Percentiles rank a stretch among this genome's conserved stretches.
Evolutionary conservation across 2,329 filamentous ascomycete species (phyloP).

Genomic region (Seiridium unicorne): DNA sequence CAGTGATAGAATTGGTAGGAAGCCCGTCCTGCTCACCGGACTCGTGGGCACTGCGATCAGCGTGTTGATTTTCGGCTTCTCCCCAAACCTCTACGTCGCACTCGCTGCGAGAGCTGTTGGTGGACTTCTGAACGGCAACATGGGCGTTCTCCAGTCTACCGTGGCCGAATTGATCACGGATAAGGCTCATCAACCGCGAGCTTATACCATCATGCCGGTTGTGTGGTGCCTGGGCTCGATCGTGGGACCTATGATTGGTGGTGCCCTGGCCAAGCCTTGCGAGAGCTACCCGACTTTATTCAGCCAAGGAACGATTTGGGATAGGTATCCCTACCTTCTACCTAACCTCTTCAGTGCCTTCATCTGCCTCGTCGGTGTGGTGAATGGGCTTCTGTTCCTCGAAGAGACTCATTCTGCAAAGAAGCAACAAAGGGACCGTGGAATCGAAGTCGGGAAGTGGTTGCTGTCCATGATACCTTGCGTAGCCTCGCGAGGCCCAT

Average conservation of each 20-base stretch:
- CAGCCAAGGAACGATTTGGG: conserved; percentile 72
- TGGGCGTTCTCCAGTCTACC: conserved; percentile 91
- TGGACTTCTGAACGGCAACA: conserved; percentile 87
- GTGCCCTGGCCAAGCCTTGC: conserved; percentile 83
- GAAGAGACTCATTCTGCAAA: conserved; percentile 90
- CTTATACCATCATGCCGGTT: conserved; percentile 96
- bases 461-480: conserved; percentile 49
- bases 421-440: conserved; percentile 73
- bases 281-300: conserved; percentile 78
- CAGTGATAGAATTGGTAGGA: conserved; percentile 88
- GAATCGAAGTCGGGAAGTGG: conserved; percentile 73
- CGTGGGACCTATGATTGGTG: conserved; percentile 87
- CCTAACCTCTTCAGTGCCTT: conserved; percentile 56
- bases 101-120: conserved; percentile 73
- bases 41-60: conserved; percentile 81
- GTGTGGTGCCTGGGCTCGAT: conserved; percentile 98
- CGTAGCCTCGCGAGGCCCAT: conserved; percentile 31
- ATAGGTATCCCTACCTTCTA: conserved; percentile 79
- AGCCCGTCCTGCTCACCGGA: conserved; percentile 79
- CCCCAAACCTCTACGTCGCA: conserved; percentile 81
- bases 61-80: conserved; percentile 79
- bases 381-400: conserved; percentile 66
- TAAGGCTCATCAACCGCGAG: conserved; percentile 90
- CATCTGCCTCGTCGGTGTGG: conserved; percentile 63
- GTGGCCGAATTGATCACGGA: conserved; percentile 91